These are phyloP conservation scores for Pseudogymnoascus sp. DNA, from an alignment of 2,329 filamentous ascomycete genomes.

Conservation along the genomic window DNA sequence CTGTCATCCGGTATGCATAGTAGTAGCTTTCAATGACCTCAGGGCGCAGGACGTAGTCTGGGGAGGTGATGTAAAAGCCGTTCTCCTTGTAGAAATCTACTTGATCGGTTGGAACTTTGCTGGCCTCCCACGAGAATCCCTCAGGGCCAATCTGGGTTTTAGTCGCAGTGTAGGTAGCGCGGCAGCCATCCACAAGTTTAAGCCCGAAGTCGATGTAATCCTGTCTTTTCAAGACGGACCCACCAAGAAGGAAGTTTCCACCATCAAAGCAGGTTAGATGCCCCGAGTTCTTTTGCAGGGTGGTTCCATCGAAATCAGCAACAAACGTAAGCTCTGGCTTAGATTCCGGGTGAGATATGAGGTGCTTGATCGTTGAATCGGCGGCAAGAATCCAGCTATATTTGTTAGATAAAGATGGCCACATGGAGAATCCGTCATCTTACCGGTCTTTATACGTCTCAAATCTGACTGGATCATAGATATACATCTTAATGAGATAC, in stretches of 20 bases:
- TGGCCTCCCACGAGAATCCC: conserved; percentile 54
- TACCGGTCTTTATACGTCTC: conserved; percentile 53
- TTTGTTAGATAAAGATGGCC: conserved; percentile 29
- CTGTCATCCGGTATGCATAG: conserved; percentile 77
- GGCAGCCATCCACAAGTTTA: conserved; percentile 63
- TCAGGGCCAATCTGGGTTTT: conserved; percentile 73
- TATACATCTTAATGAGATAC: conserved; percentile 85
- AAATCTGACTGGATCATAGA: conserved; percentile 65
- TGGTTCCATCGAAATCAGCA: conserved; percentile 45
- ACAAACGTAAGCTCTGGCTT: conserved; percentile 68
- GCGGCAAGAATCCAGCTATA: conserved; percentile 66
- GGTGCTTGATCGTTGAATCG: conserved; percentile 65
- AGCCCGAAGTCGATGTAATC: conserved; percentile 71
- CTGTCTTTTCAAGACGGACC: conserved; percentile 56
- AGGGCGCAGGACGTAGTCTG: conserved; percentile 62
- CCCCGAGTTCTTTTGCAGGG: conserved; percentile 39
- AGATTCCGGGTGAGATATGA: conserved; percentile 59
- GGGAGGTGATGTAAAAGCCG: conserved; percentile 64
- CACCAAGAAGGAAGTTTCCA: conserved; percentile 78
- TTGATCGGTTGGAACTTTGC: conserved; percentile 38
- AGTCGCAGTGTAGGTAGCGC: conserved; percentile 63
- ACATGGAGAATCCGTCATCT: background rate
- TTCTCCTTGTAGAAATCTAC: conserved; percentile 54
- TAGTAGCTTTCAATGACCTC: conserved; percentile 82
- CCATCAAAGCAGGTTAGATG: conserved; percentile 73